Percentiles rank a stretch among this genome's conserved stretches.
Conservation (phyloP, 1,284 basidiomycete genomes). For the Cutaneotrichosporon sp. region DNA sequence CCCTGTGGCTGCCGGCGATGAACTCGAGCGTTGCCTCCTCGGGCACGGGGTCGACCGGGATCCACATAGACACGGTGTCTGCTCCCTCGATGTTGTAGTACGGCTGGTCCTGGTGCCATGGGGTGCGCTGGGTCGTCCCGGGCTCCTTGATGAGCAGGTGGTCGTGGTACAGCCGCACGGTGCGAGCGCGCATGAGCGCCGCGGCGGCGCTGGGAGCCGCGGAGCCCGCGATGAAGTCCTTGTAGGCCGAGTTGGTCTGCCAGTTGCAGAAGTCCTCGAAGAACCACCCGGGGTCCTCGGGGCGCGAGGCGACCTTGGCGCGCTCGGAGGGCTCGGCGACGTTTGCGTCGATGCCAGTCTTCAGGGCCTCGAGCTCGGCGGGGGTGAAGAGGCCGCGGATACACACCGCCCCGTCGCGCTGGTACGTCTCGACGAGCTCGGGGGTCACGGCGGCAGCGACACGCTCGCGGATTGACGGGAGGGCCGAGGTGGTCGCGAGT, state of each 20-base stretch:
- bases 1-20: slow-evolving; percentile 19
- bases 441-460: slow-evolving; percentile 18
- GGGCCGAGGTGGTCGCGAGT: background rate
- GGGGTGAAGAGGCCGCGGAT: slow-evolving; percentile 20
- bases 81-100: slow-evolving; percentile 23
- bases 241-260: slow-evolving; percentile 11
- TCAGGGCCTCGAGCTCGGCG: slow-evolving; percentile 14
- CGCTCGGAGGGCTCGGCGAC: slow-evolving; percentile 7
- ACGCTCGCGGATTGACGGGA: slow-evolving; percentile 9
- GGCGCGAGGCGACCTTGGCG: slow-evolving; percentile 16
- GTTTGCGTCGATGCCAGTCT: slow-evolving; percentile 19
- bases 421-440: slow-evolving; percentile 9
- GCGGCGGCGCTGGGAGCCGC: slow-evolving; percentile 17
- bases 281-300: slow-evolving; percentile 25
- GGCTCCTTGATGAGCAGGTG: slow-evolving; percentile 25
- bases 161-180: slow-evolving; percentile 22
- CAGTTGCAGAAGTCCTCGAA: slow-evolving; percentile 30
- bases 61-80: slow-evolving; percentile 22
- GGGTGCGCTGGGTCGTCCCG: slow-evolving; percentile 21
- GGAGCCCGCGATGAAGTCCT: slow-evolving; percentile 15
- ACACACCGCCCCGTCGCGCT: slow-evolving; percentile 16
- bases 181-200: slow-evolving; percentile 11
- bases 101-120: slow-evolving; percentile 28
- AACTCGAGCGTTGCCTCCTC: slow-evolving; percentile 20
- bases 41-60: slow-evolving; percentile 22